Percentiles rank a stretch among this genome's conserved stretches.
These are phyloP conservation scores for Gardenia jasminoides DNA, from an alignment of 257 asterid genomes.

Conservation along the genomic window DNA sequence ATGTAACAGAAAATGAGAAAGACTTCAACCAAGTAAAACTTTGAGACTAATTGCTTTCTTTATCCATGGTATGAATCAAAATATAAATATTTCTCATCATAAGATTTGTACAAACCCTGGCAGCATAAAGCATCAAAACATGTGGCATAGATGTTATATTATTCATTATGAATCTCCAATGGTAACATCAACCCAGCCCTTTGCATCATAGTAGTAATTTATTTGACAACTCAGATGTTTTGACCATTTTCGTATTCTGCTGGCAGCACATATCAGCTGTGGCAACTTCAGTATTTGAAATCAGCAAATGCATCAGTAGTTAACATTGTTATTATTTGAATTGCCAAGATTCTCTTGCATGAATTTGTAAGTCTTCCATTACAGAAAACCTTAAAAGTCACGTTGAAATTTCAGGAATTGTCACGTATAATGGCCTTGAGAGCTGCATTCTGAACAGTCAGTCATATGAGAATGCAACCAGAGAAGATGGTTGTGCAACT, in stretches of 20 bases:
- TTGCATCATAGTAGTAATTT: neutral
- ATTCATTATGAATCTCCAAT: neutral
- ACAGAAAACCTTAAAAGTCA: neutral
- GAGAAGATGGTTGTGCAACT: slow-evolving; percentile 64
- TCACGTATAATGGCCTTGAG: slow-evolving; percentile 87
- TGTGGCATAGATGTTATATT: neutral
- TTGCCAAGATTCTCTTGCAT: neutral
- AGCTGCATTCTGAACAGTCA: slow-evolving; percentile 62
- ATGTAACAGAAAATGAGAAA: no score
- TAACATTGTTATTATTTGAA: neutral
- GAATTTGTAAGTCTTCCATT: neutral
- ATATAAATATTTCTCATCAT: no score
- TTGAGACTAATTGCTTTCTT: neutral
- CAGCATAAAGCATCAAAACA: neutral
- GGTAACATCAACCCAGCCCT: neutral
- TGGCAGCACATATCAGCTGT: neutral
- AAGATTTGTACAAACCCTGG: no score
- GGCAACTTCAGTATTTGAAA: neutral
- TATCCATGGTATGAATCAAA: neutral
- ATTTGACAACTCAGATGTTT: no score
- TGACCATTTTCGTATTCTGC: neutral
- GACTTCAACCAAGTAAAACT: neutral
- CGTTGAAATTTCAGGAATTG: slow-evolving; percentile 41
- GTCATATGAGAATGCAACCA: slow-evolving; percentile 59
- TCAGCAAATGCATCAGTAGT: neutral